Evolutionary conservation across 768 basidiomycete species (phyloP).

Genomic region (Suillus bovinus): DNA sequence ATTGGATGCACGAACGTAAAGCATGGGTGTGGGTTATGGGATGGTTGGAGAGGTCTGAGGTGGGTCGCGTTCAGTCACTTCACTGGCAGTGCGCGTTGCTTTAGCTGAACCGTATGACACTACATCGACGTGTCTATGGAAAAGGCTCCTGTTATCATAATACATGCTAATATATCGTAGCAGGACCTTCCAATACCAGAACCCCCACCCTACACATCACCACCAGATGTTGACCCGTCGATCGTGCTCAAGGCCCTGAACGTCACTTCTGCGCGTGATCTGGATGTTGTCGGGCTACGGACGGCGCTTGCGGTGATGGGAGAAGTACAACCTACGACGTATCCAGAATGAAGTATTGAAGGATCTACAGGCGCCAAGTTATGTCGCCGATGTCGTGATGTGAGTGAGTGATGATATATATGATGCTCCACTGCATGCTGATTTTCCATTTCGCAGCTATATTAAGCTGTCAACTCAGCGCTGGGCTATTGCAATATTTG

Average conservation of each 20-base stretch:
- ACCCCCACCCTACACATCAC: slow-evolving; percentile 41
- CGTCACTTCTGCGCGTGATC: slow-evolving; percentile 45
- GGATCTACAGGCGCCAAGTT: background rate
- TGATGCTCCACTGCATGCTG: background rate
- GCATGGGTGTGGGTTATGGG: slow-evolving; percentile 56
- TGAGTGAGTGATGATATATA: background rate
- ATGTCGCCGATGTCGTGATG: background rate
- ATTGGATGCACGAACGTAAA: slow-evolving; percentile 57
- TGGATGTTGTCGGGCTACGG: slow-evolving; percentile 37
- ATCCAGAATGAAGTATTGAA: slow-evolving; percentile 25
- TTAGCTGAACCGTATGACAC: background rate
- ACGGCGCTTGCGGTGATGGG: slow-evolving; percentile 25
- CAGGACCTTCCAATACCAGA: slow-evolving; percentile 41
- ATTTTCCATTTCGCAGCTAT: background rate
- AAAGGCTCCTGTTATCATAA: background rate
- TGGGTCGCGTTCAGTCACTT: slow-evolving; percentile 33
- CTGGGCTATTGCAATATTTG: background rate
- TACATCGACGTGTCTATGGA: slow-evolving; percentile 1
- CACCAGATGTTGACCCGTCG: slow-evolving; percentile 41
- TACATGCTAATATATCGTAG: slow-evolving; percentile 23
- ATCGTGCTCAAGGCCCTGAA: slow-evolving; percentile 57
- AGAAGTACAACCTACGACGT: slow-evolving; percentile 18
- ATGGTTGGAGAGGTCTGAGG: slow-evolving; percentile 51
- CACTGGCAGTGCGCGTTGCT: slow-evolving; percentile 5
- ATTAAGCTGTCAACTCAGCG: background rate